Conservation (phyloP, 1,284 basidiomycete species). For the Apiotrichum siamense region DNA sequence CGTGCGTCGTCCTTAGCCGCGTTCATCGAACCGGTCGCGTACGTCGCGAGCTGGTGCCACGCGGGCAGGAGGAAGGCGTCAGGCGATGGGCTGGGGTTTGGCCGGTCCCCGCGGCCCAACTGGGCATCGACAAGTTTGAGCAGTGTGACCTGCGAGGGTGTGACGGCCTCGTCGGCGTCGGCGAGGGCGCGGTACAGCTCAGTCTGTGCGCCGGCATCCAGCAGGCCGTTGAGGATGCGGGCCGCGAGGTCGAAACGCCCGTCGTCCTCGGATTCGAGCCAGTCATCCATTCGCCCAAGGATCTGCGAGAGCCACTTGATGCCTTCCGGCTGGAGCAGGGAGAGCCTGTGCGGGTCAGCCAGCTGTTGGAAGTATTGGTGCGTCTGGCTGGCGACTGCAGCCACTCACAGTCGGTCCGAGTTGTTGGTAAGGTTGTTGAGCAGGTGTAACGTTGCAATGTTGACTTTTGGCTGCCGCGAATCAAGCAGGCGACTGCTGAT, state of each 20-base stretch:
- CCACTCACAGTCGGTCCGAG: slow-evolving; percentile 58
- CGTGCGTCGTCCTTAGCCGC: slow-evolving; percentile 34
- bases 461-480: slow-evolving; percentile 59
- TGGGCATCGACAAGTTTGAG: slow-evolving; percentile 79
- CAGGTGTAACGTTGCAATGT: slow-evolving; percentile 61
- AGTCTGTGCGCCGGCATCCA: slow-evolving; percentile 43
- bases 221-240: slow-evolving; percentile 48
- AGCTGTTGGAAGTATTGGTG: background rate
- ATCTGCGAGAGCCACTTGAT: slow-evolving; percentile 49
- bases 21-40: slow-evolving; percentile 25
- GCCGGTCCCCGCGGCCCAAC: slow-evolving; percentile 45
- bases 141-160: slow-evolving; percentile 74
- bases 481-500: slow-evolving; percentile 61
- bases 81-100: slow-evolving; percentile 3
- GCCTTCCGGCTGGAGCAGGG: slow-evolving; percentile 17
- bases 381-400: too few relatives aligned
- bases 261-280: slow-evolving; percentile 61
- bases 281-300: slow-evolving; percentile 54
- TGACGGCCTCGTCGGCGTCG: slow-evolving; percentile 59
- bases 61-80: slow-evolving; percentile 22
- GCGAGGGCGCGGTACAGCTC: slow-evolving; percentile 7
- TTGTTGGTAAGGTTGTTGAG: slow-evolving; percentile 64
- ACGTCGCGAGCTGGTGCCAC: slow-evolving; percentile 18
- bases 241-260: slow-evolving; percentile 69
- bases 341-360: background rate